Evolutionary conservation across 352 stramenopile species (phyloP), one percentile per base, ranked within the genome.

Genomic region (Globisporangium barbulae): DNA sequence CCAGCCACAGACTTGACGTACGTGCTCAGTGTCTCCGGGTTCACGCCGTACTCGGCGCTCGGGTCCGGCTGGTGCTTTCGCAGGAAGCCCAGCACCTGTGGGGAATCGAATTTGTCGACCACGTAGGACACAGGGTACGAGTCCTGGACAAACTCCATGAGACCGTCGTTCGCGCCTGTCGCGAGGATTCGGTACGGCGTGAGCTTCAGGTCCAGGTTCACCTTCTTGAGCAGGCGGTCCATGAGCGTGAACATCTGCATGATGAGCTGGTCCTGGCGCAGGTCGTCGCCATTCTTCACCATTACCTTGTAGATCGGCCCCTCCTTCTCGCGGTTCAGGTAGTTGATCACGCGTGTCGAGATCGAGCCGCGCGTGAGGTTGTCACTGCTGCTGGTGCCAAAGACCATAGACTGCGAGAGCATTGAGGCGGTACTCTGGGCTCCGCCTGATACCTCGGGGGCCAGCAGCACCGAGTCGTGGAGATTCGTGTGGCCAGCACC

Each of bases 171-270:
- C 17, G 90, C 79, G 19, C 85, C 88, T 0, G 89, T 97, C 1
- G 89, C 88, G 10, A 97, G 75, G 56, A 97, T 93, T 9, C 88
- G 81, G 72, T 99, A 99, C 21, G 97, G 96, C 2, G 91, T 98
- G 39, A 99, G 79, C 68, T 97, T 90, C 19, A 99, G 79, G 70
- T 99, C 97, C 49, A 99, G 68, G 60, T 99, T 99, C 21, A 98
- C 96, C 45, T 98, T 94, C 78, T 99, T 99, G 41, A 99, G 79
- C 35, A 99, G 74, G 7, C 96, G 86, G 72, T 99, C 98, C 97
- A 99, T 99, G 31, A 99, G 79, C 57, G 98, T 97, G 61, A 99
- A 98, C 92, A 99, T 98, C 82, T 99, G 98, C 72, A 99, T 99
- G 57, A 99, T 97, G 56, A 99, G 83, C 76, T 99, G 98, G 79